Percentiles rank a stretch among this genome's conserved stretches.
phyloP scores from a whole-genome alignment of 2,329 filamentous ascomycete genomes.

The Drechslera avenae region DNA sequence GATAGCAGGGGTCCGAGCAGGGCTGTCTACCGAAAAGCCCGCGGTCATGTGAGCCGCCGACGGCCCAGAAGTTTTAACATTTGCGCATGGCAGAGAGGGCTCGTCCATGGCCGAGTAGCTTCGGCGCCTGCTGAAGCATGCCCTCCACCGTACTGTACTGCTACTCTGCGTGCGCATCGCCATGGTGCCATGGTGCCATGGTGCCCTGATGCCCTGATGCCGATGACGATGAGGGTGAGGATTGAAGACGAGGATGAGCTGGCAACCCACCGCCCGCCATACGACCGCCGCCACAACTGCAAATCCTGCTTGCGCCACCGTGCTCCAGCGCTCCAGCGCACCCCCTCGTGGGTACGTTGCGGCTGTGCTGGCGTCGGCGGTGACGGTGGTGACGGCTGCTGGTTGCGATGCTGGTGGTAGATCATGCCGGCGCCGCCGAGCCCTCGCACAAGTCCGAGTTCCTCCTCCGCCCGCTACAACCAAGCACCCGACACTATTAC shows the following conservation, averaged over 20 bases:
- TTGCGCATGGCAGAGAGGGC: conserved; percentile 16
- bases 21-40: conserved; percentile 28
- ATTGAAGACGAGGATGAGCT: too few species aligned
- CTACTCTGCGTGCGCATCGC: conserved; percentile 2
- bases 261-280: not conserved
- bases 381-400: conserved; percentile 14
- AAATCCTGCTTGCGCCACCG: conserved; percentile 21
- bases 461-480: not conserved
- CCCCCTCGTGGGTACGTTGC: conserved; percentile 18
- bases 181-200: too few species aligned
- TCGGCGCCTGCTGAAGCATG: conserved; percentile 45
- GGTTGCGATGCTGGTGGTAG: conserved; percentile 11
- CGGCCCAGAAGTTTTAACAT: conserved; percentile 27
- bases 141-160: conserved; percentile 19
- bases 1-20: conserved; percentile 38
- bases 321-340: conserved; percentile 11
- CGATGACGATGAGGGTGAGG: conserved; percentile 2
- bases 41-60: conserved; percentile 41
- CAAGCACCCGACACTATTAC: conserved; percentile 9
- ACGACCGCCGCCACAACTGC: conserved; percentile 10
- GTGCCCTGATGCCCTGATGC: conserved; percentile 12
- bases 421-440: conserved; percentile 38
- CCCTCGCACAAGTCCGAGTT: conserved; percentile 9
- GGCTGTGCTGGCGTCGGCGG: conserved; percentile 33
- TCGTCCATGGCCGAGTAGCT: conserved; percentile 37